A percentile compares a stretch with the other conserved stretches of the same genome.
These are phyloP conservation scores for Diaporthe batatas DNA, from an alignment of 2,329 filamentous ascomycete species.

Conservation along the genomic window DNA sequence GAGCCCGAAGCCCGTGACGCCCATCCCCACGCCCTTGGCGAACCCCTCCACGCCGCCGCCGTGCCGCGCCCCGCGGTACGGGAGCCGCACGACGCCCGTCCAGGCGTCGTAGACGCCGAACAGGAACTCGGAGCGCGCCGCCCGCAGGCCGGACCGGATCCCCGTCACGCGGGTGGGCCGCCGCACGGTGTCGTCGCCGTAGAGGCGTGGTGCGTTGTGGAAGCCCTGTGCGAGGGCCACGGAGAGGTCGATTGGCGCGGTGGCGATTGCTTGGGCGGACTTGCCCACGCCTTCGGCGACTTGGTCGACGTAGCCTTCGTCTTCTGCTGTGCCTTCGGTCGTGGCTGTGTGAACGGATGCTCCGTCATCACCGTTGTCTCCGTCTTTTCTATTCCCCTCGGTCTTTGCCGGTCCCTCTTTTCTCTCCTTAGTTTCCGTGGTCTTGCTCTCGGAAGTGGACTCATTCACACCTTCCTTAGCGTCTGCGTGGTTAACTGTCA, in stretches of 20 bases:
- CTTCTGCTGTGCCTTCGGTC: conserved; percentile 48
- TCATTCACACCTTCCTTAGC: not conserved
- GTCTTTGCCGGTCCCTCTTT: not conserved
- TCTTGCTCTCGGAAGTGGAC: conserved; percentile 35
- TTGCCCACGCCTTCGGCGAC: conserved; percentile 65
- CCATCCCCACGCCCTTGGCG: conserved; percentile 71
- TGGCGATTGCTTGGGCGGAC: conserved; percentile 64
- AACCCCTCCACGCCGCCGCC: conserved; percentile 60
- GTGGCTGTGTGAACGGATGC: conserved; percentile 45
- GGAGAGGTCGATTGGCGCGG: conserved; percentile 71
- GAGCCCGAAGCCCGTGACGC: conserved; percentile 72
- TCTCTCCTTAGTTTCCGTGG: not conserved
- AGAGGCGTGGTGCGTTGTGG: conserved; percentile 78
- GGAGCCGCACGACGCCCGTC: conserved; percentile 72
- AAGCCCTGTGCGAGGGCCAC: conserved; percentile 76
- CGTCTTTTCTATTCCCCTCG: conserved; percentile 21
- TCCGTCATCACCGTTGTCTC: not conserved
- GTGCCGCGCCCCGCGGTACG: conserved; percentile 68
- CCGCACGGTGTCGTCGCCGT: conserved; percentile 78
- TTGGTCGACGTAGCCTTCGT: conserved; percentile 62
- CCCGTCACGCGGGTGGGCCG: conserved; percentile 74
- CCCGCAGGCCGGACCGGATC: conserved; percentile 72
- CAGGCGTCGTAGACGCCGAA: conserved; percentile 76
- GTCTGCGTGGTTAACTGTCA: conserved; percentile 19
- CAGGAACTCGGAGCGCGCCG: conserved; percentile 71